Evolutionary conservation across 75 land plant genomes (phyloP).

Genomic region (Cupressus sempervirens): DNA sequence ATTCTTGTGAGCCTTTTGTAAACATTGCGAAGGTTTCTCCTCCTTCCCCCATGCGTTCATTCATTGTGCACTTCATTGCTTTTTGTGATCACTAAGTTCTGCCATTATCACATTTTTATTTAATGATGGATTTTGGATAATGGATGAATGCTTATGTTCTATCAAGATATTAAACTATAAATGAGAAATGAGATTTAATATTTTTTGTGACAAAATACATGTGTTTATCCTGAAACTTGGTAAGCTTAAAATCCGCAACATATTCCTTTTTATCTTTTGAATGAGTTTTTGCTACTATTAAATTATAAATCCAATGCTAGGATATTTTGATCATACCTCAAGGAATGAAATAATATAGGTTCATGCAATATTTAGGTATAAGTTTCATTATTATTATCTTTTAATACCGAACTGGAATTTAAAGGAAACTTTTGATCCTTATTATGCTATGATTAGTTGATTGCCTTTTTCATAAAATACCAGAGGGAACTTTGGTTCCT

Average conservation of each 20-base stretch:
- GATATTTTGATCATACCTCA: background rate
- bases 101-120: background rate
- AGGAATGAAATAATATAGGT: background rate
- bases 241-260: no score
- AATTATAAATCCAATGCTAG: background rate
- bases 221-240: background rate
- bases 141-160: background rate
- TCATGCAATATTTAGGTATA: background rate
- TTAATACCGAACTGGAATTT: background rate
- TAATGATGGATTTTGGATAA: background rate
- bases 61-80: background rate
- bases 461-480: background rate
- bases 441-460: no score
- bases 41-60: background rate
- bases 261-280: background rate
- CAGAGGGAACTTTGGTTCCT: background rate
- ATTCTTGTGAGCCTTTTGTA: background rate
- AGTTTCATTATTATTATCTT: no score
- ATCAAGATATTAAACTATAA: background rate
- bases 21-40: background rate
- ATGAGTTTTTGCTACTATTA: no score
- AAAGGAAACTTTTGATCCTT: background rate
- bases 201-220: no score
- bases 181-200: background rate
- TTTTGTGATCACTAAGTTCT: background rate